phyloP scores from a whole-genome alignment of 768 basidiomycete species.

The Amanita rubescens region DNA sequence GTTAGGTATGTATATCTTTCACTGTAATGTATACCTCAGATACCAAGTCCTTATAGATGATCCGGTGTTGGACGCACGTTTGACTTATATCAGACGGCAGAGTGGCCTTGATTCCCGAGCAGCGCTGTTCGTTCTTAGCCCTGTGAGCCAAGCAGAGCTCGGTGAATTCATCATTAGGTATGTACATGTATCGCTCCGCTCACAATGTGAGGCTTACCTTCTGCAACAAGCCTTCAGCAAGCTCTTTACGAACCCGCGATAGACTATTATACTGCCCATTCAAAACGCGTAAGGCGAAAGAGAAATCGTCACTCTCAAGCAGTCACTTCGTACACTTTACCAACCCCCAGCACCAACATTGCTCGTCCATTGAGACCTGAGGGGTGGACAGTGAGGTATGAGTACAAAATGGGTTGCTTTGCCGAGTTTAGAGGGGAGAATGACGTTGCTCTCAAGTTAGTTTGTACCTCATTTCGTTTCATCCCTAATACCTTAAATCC shows the following conservation, averaged over 20 bases:
- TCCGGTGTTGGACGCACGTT: conserved; percentile 68
- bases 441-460: conserved; percentile 87
- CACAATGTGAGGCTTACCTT: neutral
- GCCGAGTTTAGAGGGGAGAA: conserved; percentile 92
- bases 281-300: conserved; percentile 87
- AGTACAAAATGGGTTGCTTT: conserved; percentile 96
- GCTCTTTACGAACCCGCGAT: conserved; percentile 84
- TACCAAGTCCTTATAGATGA: conserved; percentile 52
- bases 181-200: neutral
- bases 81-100: conserved; percentile 83
- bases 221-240: conserved; percentile 61
- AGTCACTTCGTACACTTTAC: conserved; percentile 41
- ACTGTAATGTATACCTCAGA: neutral
- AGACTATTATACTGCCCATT: conserved; percentile 91
- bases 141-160: conserved; percentile 80
- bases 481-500: conserved; percentile 9
- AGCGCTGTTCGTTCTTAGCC: conserved; percentile 90
- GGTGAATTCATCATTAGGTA: conserved; percentile 85
- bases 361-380: conserved; percentile 66
- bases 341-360: conserved; percentile 32
- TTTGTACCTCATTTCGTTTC: conserved; percentile 12
- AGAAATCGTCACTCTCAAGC: conserved; percentile 72
- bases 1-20: conserved; percentile 51
- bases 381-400: conserved; percentile 95
- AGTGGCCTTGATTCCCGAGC: conserved; percentile 88